These are phyloP conservation scores for Triticum urartu DNA, from an alignment of 176 grass and related monocot genomes.

Conservation along the genomic window DNA sequence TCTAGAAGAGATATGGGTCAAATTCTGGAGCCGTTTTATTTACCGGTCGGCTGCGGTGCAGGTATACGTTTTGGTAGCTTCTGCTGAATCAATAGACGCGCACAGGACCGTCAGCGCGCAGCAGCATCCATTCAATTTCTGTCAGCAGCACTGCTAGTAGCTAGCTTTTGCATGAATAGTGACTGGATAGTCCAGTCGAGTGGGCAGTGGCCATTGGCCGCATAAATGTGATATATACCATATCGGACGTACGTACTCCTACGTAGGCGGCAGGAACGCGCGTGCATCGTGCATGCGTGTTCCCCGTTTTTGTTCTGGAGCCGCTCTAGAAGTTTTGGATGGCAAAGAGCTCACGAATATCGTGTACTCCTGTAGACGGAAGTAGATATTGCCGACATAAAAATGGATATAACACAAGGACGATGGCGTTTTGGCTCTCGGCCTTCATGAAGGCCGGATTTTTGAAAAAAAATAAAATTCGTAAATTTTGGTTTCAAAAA, in stretches of 20 bases:
- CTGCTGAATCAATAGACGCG: not conserved
- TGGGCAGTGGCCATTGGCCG: not conserved
- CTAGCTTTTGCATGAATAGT: not conserved
- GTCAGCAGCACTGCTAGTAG: not conserved
- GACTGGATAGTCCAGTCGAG: not conserved
- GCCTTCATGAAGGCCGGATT: too few relatives aligned
- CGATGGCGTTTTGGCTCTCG: too few relatives aligned
- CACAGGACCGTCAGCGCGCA: not conserved
- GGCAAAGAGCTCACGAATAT: not conserved
- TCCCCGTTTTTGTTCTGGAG: not conserved
- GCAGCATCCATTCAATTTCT: not conserved
- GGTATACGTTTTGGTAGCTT: constrained; percentile 3
- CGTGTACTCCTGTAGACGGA: too few relatives aligned
- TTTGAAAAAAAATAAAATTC: too few relatives aligned
- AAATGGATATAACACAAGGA: too few relatives aligned
- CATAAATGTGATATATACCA: not conserved
- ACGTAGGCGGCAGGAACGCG: not conserved
- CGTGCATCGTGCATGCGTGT: not conserved
- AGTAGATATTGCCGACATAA: too few relatives aligned
- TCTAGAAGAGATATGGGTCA: not conserved
- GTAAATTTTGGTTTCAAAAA: too few relatives aligned
- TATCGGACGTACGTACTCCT: not conserved
- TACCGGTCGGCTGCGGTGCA: not conserved
- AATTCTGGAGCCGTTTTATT: constrained; percentile 13
- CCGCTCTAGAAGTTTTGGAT: not conserved